These are phyloP conservation scores for Draba incana DNA, from an alignment of 345 rosid species.

Conservation along the genomic window DNA sequence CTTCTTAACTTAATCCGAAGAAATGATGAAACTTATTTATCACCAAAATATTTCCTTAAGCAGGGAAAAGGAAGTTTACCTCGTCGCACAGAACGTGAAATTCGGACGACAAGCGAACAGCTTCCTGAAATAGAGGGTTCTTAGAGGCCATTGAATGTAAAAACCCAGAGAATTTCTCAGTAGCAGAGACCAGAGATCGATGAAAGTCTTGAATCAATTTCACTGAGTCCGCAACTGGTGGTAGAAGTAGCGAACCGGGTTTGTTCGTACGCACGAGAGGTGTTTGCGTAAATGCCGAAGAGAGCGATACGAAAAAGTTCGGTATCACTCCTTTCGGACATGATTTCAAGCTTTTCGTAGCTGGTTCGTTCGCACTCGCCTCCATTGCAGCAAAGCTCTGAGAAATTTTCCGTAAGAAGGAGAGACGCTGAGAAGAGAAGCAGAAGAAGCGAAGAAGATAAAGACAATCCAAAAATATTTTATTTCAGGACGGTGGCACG, in stretches of 20 bases:
- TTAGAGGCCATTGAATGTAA: conserved; percentile 50
- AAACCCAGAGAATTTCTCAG: conserved; percentile 46
- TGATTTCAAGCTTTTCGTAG: conserved; percentile 33
- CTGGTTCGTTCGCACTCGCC: conserved; percentile 34
- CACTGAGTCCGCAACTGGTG: conserved; percentile 38
- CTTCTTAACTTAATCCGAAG: background rate
- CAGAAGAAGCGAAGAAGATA: conserved; percentile 35
- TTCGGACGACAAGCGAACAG: conserved; percentile 51
- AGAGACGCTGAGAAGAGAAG: conserved; percentile 30
- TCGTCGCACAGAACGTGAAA: conserved; percentile 50
- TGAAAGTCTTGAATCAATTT: conserved; percentile 50
- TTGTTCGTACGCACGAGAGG: conserved; percentile 39
- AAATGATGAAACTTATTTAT: background rate
- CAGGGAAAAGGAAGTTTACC: conserved; percentile 40
- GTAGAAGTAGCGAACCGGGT: conserved; percentile 39
- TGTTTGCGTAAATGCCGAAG: conserved; percentile 54
- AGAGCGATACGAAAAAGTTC: conserved; percentile 43
- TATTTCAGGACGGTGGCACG: conserved; percentile 12
- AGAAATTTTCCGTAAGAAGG: conserved; percentile 2
- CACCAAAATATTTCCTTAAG: background rate
- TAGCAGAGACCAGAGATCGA: conserved; percentile 47
- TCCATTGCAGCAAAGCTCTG: conserved; percentile 40
- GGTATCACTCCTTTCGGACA: conserved; percentile 16
- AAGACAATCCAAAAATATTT: background rate
- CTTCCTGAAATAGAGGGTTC: conserved; percentile 54